Percentiles rank a stretch among this genome's conserved stretches.
Evolutionary conservation across 768 basidiomycete genomes (phyloP).

Genomic region (Trichaptum fuscoviolaceum): DNA sequence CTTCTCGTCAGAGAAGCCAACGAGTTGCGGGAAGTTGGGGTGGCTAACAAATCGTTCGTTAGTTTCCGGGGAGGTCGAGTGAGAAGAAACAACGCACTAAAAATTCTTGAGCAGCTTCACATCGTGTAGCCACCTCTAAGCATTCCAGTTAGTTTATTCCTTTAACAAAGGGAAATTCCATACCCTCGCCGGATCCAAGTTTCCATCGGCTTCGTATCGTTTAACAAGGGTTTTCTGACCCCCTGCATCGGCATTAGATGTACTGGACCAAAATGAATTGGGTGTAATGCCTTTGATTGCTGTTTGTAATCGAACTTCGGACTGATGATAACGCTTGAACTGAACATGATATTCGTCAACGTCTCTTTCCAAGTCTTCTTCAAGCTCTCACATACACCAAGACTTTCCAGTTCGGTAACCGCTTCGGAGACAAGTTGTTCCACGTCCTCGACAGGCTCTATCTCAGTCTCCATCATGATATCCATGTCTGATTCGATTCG

Average conservation of each 20-base stretch:
- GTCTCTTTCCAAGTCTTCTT: background rate
- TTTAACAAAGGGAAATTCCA: background rate
- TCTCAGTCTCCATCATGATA: background rate
- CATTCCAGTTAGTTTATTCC: background rate
- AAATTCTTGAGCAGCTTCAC: slow-evolving; percentile 45
- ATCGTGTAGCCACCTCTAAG: slow-evolving; percentile 44
- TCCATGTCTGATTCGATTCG: background rate
- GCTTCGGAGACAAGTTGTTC: background rate
- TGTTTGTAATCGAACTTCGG: slow-evolving; percentile 36
- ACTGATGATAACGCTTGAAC: slow-evolving; percentile 48
- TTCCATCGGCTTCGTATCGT: slow-evolving; percentile 34
- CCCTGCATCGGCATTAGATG: slow-evolving; percentile 33
- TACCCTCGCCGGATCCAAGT: slow-evolving; percentile 28
- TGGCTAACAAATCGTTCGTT: slow-evolving; percentile 28
- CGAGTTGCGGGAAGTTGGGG: slow-evolving; percentile 48
- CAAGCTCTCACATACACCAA: slow-evolving; percentile 1
- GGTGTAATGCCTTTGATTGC: slow-evolving; percentile 32
- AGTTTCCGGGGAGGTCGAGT: background rate
- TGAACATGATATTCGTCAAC: slow-evolving; percentile 16
- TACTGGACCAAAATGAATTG: slow-evolving; percentile 40
- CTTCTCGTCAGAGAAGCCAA: slow-evolving; percentile 42
- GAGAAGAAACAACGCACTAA: slow-evolving; percentile 29
- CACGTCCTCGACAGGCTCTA: background rate
- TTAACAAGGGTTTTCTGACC: slow-evolving; percentile 38
- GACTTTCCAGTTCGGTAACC: background rate